phyloP scores from a whole-genome alignment of 345 rosid species.

The Syzygium jambos region DNA sequence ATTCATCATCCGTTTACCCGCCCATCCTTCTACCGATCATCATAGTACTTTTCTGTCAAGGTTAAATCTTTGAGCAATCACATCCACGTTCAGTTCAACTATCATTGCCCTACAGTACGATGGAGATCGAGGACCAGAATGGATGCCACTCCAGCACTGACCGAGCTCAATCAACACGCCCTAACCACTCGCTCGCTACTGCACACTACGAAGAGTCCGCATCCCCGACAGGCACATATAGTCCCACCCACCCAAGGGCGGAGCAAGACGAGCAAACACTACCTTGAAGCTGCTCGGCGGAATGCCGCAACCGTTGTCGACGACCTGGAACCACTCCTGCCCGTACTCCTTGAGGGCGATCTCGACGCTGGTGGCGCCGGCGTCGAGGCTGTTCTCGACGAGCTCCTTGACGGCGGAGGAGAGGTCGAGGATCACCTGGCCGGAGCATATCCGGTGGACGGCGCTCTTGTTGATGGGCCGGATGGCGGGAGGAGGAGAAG shows the following conservation, averaged over 20 bases:
- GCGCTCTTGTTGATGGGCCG: conserved; percentile 68
- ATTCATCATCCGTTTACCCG: neutral
- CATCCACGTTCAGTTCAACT: neutral
- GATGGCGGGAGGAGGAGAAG: conserved; percentile 31
- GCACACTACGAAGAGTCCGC: neutral
- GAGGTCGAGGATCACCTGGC: conserved; percentile 93
- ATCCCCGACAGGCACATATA: neutral
- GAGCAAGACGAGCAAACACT: neutral
- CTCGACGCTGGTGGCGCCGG: conserved; percentile 85
- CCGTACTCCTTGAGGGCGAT: conserved; percentile 75
- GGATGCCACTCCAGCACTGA: neutral
- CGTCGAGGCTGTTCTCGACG: conserved; percentile 94
- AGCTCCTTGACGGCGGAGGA: conserved; percentile 94
- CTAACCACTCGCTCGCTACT: neutral
- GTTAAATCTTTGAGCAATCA: neutral
- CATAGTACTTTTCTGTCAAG: neutral
- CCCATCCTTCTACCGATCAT: neutral
- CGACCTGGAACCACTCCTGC: conserved; percentile 79
- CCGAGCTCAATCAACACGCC: neutral
- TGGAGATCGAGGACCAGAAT: neutral
- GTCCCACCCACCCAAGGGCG: neutral
- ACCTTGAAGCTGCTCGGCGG: conserved; percentile 84
- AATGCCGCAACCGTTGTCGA: conserved; percentile 90
- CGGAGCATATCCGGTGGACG: conserved; percentile 79
- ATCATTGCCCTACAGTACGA: neutral